These are phyloP conservation scores for Bipolaris sorokiniana DNA, from an alignment of 2,329 filamentous ascomycete species.

Conservation along the genomic window DNA sequence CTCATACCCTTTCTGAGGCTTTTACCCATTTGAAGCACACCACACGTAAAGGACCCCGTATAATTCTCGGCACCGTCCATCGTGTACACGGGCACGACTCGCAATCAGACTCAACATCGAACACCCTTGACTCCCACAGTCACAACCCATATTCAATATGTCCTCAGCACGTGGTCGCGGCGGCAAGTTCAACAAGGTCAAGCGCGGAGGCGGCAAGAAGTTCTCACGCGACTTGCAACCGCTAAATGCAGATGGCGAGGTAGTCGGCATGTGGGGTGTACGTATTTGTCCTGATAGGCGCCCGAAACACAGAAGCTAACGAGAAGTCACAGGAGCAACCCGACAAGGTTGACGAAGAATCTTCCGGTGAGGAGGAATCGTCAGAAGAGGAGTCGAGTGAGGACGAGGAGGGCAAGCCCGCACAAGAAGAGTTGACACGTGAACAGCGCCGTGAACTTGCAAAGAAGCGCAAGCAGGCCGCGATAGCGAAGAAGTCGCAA, in stretches of 20 bases:
- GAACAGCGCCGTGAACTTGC: conserved; percentile 87
- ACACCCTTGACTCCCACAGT: conserved; percentile 6
- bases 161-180: conserved; percentile 75
- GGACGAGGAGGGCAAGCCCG: conserved; percentile 51
- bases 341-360: conserved; percentile 60
- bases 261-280: conserved; percentile 85
- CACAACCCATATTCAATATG: conserved; percentile 46
- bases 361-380: conserved; percentile 47
- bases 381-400: conserved; percentile 54
- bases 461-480: conserved; percentile 90
- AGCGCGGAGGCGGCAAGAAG: conserved; percentile 91
- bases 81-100: conserved; percentile 6
- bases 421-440: conserved; percentile 70
- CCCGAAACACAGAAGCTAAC: conserved; percentile 23
- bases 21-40: conserved; percentile 5
- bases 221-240: conserved; percentile 92
- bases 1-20: conserved; percentile 2
- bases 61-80: not conserved
- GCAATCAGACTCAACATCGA: conserved; percentile 6
- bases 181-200: conserved; percentile 93
- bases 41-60: conserved; percentile 6
- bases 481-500: conserved; percentile 76
- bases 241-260: conserved; percentile 85
- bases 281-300: conserved; percentile 39
- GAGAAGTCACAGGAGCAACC: conserved; percentile 34